phyloP scores from a whole-genome alignment of 768 basidiomycete genomes.

The Galerina sulciceps region DNA sequence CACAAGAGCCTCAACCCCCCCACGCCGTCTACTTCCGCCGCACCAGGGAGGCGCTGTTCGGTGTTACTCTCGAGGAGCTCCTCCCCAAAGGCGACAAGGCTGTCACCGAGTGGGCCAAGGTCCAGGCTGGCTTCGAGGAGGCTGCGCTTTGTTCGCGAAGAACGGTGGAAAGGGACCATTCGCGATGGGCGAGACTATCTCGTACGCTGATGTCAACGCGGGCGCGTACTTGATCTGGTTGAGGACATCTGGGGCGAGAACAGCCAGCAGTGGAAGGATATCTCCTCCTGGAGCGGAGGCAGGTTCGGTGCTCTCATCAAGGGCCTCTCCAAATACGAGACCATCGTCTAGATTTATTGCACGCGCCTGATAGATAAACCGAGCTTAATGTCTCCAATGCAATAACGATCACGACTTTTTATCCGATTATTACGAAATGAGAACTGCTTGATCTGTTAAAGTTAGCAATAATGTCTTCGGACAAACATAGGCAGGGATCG shows the following conservation, averaged over 20 bases:
- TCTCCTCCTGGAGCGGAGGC: conserved; percentile 17
- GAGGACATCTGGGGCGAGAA: conserved; percentile 32
- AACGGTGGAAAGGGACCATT: conserved; percentile 20
- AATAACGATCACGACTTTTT: too few species aligned
- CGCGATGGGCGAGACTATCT: conserved; percentile 30
- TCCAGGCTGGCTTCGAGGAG: conserved; percentile 18
- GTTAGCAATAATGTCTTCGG: too few species aligned
- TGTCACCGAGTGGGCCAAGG: conserved; percentile 17
- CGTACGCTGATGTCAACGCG: too few species aligned
- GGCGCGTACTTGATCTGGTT: conserved; percentile 26
- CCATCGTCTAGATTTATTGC: too few species aligned
- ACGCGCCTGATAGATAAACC: too few species aligned
- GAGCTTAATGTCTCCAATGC: too few species aligned
- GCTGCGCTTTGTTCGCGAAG: conserved; percentile 23
- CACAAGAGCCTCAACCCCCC: conserved; percentile 1
- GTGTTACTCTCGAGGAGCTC: conserved; percentile 15
- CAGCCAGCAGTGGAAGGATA: conserved; percentile 36
- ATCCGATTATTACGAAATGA: too few species aligned
- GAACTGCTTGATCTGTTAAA: too few species aligned
- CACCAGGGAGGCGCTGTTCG: conserved; percentile 15
- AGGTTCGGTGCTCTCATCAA: conserved; percentile 19
- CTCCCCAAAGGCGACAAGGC: conserved; percentile 16
- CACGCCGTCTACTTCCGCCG: conserved; percentile 5
- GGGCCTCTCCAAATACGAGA: not conserved
- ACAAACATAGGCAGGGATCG: too few species aligned